Evolutionary conservation across 2,329 filamentous ascomycete genomes (phyloP).

Genomic region (Cladosporium sp.): DNA sequence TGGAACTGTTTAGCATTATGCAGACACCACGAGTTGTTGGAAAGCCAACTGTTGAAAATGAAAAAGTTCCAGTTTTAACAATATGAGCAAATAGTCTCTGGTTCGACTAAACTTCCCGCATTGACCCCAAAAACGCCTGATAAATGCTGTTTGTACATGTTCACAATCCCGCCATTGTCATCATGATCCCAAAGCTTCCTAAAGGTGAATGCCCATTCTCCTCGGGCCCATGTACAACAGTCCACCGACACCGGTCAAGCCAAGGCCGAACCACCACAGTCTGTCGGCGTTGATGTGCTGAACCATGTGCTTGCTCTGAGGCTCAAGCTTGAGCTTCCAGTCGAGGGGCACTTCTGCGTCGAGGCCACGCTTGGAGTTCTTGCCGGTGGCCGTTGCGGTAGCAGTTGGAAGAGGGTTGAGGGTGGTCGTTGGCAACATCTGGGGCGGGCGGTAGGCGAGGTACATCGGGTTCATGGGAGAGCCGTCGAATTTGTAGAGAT

Average conservation of each 20-base stretch:
- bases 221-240: slow-evolving; percentile 49
- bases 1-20: neutral
- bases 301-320: slow-evolving; percentile 35
- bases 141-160: slow-evolving; percentile 11
- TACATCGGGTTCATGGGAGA: slow-evolving; percentile 69
- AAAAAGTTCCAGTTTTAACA: neutral
- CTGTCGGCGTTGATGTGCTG: slow-evolving; percentile 46
- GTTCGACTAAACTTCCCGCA: neutral
- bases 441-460: slow-evolving; percentile 61
- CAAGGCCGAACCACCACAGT: slow-evolving; percentile 55
- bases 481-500: slow-evolving; percentile 66
- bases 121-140: slow-evolving; percentile 3
- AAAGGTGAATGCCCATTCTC: slow-evolving; percentile 36
- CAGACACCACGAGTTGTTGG: neutral
- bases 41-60: neutral
- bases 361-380: slow-evolving; percentile 34
- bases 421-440: slow-evolving; percentile 70
- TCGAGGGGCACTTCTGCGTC: slow-evolving; percentile 43
- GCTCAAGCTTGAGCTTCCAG: slow-evolving; percentile 39
- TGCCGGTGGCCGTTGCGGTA: slow-evolving; percentile 39
- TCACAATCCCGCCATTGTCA: slow-evolving; percentile 4
- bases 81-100: slow-evolving; percentile 11
- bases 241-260: slow-evolving; percentile 51
- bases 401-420: slow-evolving; percentile 64
- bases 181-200: neutral